Evolutionary conservation across 2,329 filamentous ascomycete species (phyloP), one percentile per base, ranked within the genome.

Genomic region (Monilinia fructigena): DNA sequence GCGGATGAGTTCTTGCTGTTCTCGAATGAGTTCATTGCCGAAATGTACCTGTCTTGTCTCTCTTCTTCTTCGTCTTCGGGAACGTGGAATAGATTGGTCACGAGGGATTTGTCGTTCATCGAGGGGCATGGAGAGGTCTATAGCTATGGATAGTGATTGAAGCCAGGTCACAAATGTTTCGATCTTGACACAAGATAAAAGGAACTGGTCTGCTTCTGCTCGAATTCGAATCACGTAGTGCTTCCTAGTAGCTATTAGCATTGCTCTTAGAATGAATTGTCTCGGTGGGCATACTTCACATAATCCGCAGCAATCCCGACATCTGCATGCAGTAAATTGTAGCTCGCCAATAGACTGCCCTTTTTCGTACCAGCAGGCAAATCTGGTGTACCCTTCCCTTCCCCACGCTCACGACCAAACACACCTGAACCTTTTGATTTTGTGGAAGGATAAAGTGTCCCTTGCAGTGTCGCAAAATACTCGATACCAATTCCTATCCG

Each of bases 251-350:
- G 12, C 2, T 47, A 12, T 62, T n/a, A 66, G 28, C 6, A 64
- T 16, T 11, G 20, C 5, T 28, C 8, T 31, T 8, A 14, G 0
- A 14, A 55, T 40, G 10, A 20, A 40, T 23, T 6, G 10, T 42
- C 16, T 48, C 14, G 8, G 10, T 55, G 23, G n/a, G 80, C 84
- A 72, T 77, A 87, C 83, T 91, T 90, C 72, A 84, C 82, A 75
- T 90, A 89, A 76, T 93, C 90, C 20, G 86, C 84, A 12, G 90
- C 90, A 68, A 92, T 84, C 14, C 90, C 90, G 28, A 89, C 85
- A 76, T 93, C 90, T 28, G 89, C 90, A 74, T 92, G 88, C 70
- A 91, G 84, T 58, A 93, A 80, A 63, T 86, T 89, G 75, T 91
- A 93, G n/a, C 83, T 84, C 75, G 82, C 85, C 69, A 91, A 79